A percentile compares a stretch with the other conserved stretches of the same genome.
These are phyloP conservation scores for Epichloe glyceriae DNA, from an alignment of 2,329 filamentous ascomycete genomes.

Conservation along the genomic window DNA sequence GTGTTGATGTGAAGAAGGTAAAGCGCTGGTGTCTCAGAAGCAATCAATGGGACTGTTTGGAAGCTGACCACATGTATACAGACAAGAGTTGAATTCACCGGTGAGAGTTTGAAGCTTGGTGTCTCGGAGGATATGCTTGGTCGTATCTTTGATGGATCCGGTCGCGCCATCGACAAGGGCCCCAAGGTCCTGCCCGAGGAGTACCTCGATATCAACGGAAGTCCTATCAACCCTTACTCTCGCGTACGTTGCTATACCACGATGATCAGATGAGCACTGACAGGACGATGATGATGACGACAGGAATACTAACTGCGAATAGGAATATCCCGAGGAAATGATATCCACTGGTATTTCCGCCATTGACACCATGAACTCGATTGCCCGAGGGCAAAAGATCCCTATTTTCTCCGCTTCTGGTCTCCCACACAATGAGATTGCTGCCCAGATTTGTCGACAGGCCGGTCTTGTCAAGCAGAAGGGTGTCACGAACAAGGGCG, in stretches of 20 bases:
- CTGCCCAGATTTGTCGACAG: constrained; percentile 96
- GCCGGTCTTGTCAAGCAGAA: constrained; percentile 75
- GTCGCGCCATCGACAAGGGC: constrained; percentile 95
- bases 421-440: constrained; percentile 99
- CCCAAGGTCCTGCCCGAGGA: constrained; percentile 97
- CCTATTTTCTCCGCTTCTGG: constrained; percentile 97
- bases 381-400: constrained; percentile 98
- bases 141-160: constrained; percentile 96
- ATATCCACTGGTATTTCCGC: constrained; percentile 98
- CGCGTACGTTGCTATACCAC: constrained; percentile 43
- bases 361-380: constrained; percentile 96
- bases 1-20: constrained; percentile 99
- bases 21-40: constrained; percentile 7
- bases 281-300: not conserved
- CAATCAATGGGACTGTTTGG: not conserved
- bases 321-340: constrained; percentile 99
- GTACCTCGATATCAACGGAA: constrained; percentile 97
- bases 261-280: not conserved
- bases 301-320: constrained; percentile 9
- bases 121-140: constrained; percentile 99
- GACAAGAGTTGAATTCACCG: constrained; percentile 96
- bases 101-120: constrained; percentile 93
- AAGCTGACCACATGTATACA: constrained; percentile 25
- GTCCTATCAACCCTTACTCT: constrained; percentile 95
- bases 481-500: constrained; percentile 76